phyloP scores from a whole-genome alignment of 495 filamentous ascomycete genomes.

The Oidiodendron maius region DNA sequence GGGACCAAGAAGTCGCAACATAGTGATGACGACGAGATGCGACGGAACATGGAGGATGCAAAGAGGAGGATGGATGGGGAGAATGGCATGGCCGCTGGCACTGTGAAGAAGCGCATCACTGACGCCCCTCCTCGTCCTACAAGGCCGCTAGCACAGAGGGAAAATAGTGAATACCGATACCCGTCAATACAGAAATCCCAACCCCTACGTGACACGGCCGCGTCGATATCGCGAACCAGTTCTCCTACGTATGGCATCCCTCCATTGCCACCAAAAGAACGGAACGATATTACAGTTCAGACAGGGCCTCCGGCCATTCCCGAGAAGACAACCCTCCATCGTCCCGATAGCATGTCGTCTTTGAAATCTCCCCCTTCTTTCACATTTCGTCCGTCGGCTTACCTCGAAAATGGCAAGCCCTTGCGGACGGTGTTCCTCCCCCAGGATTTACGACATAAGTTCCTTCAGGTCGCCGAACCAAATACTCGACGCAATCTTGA shows the following conservation, averaged over 20 bases:
- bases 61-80: conserved; percentile 34
- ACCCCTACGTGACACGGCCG: conserved; percentile 22
- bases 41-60: conserved; percentile 42
- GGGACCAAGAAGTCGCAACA: conserved; percentile 16
- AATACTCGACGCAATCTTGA: conserved; percentile 83
- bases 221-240: conserved; percentile 4
- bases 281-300: background rate
- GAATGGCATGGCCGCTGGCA: conserved; percentile 17
- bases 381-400: conserved; percentile 80
- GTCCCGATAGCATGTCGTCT: conserved; percentile 21
- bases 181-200: conserved; percentile 41
- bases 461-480: conserved; percentile 61
- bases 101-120: conserved; percentile 1
- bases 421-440: conserved; percentile 87
- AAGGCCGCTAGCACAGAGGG: conserved; percentile 7
- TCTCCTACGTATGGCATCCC: conserved; percentile 24
- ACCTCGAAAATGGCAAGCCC: conserved; percentile 80
- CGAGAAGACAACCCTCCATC: conserved; percentile 14
- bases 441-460: conserved; percentile 59
- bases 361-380: conserved; percentile 26
- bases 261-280: conserved; percentile 39
- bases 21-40: conserved; percentile 36
- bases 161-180: conserved; percentile 34
- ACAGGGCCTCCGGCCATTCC: conserved; percentile 12
- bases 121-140: conserved; percentile 6